Base-by-base conservation (phyloP, 2,329 filamentous ascomycete genomes). In the Trichoderma aggressivum region DNA sequence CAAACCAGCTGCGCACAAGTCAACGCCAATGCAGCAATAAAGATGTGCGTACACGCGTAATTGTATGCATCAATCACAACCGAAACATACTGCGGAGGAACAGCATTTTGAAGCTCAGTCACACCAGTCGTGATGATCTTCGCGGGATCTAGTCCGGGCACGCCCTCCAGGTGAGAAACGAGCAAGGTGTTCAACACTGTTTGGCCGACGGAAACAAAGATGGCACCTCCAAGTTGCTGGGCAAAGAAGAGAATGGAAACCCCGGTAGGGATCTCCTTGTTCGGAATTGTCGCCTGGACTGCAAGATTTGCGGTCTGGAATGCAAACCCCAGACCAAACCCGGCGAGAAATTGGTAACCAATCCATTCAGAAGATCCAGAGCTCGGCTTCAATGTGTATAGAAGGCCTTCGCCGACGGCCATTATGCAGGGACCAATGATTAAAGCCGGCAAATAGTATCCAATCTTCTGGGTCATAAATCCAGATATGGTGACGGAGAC, bases 61-160 rank as follows among this genome's bases (percentile, higher is more conserved):
- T 92, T 92, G 81, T 93, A 94, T 0, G 89, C 90, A 0, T 82
- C 73, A 1, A 90, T 81, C 10, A 94, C 89, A 0, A 82, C 80
- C 2, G 78, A 76, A 5, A 90, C 78, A 71, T 84, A 86, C 72
- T 87, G 75, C 0, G 79, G 74, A 0, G 85, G 81, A 30, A 93
- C 87, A 2, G 82, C 77, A 0, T 81, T 77, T 72, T 86, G 85
- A 26, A 94, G 82, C 60, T 89, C 85, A 0, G 91, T 93, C n/a
- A 85, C 86, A 34, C 87, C 87, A 8, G 81, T 83, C 8, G 77
- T 80, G 70, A 87, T 79, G 50, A 89, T 84, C 6, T 75, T 73
- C 18, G 77, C 70, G 1, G 85, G 76, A 36, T 85, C 79, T 7
- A 88, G 75, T 1, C 81, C 83, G 0, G 85, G 84, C 26, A 87